Percentiles rank a stretch among this genome's conserved stretches.
These are phyloP conservation scores for Porodaedalea pini DNA, from an alignment of 1,284 basidiomycete species.

Conservation along the genomic window DNA sequence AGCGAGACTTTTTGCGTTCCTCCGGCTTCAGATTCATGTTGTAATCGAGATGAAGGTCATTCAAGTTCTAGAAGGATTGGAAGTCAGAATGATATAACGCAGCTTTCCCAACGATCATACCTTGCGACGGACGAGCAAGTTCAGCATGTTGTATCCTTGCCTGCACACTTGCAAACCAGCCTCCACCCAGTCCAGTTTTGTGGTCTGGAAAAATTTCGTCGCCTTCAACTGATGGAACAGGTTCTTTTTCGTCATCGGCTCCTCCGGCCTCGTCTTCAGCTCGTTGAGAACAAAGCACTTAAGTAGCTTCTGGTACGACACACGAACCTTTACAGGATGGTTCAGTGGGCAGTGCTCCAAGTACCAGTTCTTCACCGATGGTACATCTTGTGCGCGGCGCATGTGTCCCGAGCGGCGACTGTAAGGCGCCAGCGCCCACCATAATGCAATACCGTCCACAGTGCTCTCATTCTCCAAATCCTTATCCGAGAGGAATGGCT, in stretches of 20 bases:
- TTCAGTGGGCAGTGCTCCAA: conserved; percentile 96
- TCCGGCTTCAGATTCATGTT: conserved; percentile 98
- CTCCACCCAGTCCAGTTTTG: conserved; percentile 98
- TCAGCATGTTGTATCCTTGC: conserved; percentile 99
- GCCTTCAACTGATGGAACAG: conserved; percentile 94
- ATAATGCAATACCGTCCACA: conserved; percentile 94
- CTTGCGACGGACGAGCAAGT: conserved; percentile 98
- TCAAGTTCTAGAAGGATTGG: conserved; percentile 68
- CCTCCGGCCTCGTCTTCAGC: conserved; percentile 84
- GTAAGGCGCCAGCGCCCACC: conserved; percentile 99
- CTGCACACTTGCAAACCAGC: conserved; percentile 97
- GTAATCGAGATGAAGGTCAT: conserved; percentile 91
- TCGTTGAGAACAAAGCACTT: conserved; percentile 97
- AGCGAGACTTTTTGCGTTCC: conserved; percentile 99
- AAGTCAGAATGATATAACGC: neutral
- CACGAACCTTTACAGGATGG: conserved; percentile 96
- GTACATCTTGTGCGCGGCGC: conserved; percentile 92
- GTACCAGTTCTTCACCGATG: conserved; percentile 97
- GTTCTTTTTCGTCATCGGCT: conserved; percentile 98
- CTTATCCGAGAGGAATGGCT: conserved; percentile 82
- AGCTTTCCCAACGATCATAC: conserved; percentile 35
- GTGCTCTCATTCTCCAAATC: conserved; percentile 89
- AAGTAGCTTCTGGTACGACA: conserved; percentile 98
- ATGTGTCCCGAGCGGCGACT: conserved; percentile 89
- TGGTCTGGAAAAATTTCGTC: conserved; percentile 99